Base-by-base conservation (phyloP, 2,329 filamentous ascomycete genomes). In the Neofusicoccum umdonicola region DNA sequence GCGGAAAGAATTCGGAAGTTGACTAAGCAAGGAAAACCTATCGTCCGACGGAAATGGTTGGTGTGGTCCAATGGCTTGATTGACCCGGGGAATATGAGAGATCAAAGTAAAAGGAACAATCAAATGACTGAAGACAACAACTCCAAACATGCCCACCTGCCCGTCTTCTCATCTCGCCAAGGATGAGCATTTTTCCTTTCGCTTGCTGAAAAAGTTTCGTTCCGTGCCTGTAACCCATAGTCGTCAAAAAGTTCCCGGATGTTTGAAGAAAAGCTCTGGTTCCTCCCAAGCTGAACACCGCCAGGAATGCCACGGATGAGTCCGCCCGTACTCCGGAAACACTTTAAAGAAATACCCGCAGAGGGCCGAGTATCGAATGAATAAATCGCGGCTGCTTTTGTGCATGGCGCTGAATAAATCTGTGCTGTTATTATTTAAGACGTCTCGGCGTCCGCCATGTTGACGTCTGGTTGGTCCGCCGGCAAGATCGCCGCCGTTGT, bases 251-350 rank as follows among this genome's bases (percentile, higher is more conserved):
- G n/a, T 60, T 13, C 13, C 41, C 31, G n/a, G 41, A 47, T 47
- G 42, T 47, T 44, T 22, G 9, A 52, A 45, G 31, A 47, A 34
- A 44, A 47, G 27, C 42, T 34, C 42, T 12, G 15, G 9, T 57
- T 47, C n/a, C 42, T 19, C 56, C 17, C 56, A 45, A 52, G 48
- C 13, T 37, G n/a, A 63, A 63, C 48, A 52, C 45, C 61, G 61
- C 48, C 47, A 52, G 37, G 50, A 63, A 63, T 63, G 61, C 61
- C 48, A 51, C 39, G 50, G 56, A 52, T 63, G 47, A 52, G 39
- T 45, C 48, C 47, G 41, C 39, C 61, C 61, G 48, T 52, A 51
- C 47, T 35, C 61, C 61, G 34, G 12, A 22, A 51, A 41, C n/a
- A 51, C 45, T 47, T 15, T 31, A 52, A 54, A 44, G 48, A 35